Percentiles rank a stretch among this genome's conserved stretches.
Evolutionary conservation across 305 asterid genomes (phyloP).

Genomic region (Andrographis paniculata): DNA sequence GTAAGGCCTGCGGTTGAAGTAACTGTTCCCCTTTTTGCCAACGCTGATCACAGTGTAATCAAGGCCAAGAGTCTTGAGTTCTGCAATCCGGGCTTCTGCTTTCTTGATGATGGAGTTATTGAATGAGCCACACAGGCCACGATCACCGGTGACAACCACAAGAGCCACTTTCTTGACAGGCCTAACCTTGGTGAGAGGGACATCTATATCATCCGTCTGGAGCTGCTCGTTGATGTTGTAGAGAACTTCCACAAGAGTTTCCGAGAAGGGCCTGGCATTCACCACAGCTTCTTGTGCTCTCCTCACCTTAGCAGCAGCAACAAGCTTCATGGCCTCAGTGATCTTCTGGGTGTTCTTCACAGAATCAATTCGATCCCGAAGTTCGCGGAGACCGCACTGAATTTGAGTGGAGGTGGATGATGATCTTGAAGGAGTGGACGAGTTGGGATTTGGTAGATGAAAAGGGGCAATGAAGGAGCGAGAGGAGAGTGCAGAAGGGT

Average conservation of each 20-base stretch:
- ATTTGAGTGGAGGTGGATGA: conserved; percentile 44
- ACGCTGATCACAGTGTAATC: conserved; percentile 64
- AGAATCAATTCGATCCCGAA: conserved; percentile 69
- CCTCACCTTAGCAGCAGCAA: conserved; percentile 91
- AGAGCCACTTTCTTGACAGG: conserved; percentile 86
- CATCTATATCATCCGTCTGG: conserved; percentile 62
- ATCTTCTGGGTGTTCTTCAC: conserved; percentile 89
- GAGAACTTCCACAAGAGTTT: conserved; percentile 44
- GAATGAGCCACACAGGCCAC: conserved; percentile 91
- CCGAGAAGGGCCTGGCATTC: conserved; percentile 49
- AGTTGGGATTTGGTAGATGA: conserved; percentile 39
- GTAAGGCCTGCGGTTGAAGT: conserved; percentile 59
- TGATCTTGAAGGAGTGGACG: conserved; percentile 39
- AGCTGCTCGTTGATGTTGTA: conserved; percentile 91
- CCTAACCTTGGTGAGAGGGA: conserved; percentile 64
- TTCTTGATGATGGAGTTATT: conserved; percentile 59
- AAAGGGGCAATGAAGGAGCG: conserved; percentile 55
- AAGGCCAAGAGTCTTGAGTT: conserved; percentile 52
- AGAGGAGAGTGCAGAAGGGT: conserved; percentile 49
- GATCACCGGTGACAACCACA: conserved; percentile 85
- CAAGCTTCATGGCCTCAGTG: conserved; percentile 97
- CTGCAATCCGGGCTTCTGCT: conserved; percentile 51
- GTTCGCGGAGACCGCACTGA: conserved; percentile 71
- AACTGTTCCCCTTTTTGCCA: conserved; percentile 73
- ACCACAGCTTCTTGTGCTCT: conserved; percentile 96